These are phyloP conservation scores for Artemisia annua DNA, from an alignment of 129 eudicot species.

Conservation along the genomic window DNA sequence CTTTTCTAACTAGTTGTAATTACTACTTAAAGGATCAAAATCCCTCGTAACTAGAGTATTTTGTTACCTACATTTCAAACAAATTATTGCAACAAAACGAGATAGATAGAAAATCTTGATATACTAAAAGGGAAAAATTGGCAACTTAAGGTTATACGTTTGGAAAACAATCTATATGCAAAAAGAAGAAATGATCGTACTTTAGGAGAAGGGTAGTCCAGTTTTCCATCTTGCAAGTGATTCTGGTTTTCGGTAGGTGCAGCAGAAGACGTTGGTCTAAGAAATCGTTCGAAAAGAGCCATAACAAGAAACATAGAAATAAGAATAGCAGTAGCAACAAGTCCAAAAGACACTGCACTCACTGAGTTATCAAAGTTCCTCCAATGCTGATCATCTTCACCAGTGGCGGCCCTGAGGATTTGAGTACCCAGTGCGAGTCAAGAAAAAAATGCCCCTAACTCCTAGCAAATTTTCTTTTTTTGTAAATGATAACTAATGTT, in stretches of 20 bases:
- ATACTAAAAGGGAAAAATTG: too few relatives aligned
- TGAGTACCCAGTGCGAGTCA: too few relatives aligned
- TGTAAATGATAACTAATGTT: too few relatives aligned
- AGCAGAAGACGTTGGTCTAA: constrained; percentile 43
- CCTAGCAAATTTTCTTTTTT: too few relatives aligned
- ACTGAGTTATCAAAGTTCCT: constrained; percentile 54
- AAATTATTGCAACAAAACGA: background rate
- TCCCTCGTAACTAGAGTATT: too few relatives aligned
- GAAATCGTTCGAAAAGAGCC: constrained; percentile 62
- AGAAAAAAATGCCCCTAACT: too few relatives aligned
- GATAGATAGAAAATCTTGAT: background rate
- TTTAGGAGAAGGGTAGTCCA: constrained; percentile 62
- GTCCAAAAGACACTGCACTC: constrained; percentile 61
- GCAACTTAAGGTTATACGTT: too few relatives aligned
- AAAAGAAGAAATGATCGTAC: constrained; percentile 38
- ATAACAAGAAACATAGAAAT: constrained; percentile 59
- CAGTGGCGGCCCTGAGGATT: too few relatives aligned
- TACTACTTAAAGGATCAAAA: too few relatives aligned
- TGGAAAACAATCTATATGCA: background rate
- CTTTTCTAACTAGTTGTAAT: too few relatives aligned
- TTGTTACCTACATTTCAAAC: too few relatives aligned
- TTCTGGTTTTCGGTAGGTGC: constrained; percentile 33
- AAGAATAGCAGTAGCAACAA: constrained; percentile 61
- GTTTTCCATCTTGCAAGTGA: constrained; percentile 43
- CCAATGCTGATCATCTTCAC: constrained; percentile 43